A percentile compares a stretch with the other conserved stretches of the same genome.
phyloP scores from a whole-genome alignment of 306 rosid species.

The Prunus mongolica region DNA sequence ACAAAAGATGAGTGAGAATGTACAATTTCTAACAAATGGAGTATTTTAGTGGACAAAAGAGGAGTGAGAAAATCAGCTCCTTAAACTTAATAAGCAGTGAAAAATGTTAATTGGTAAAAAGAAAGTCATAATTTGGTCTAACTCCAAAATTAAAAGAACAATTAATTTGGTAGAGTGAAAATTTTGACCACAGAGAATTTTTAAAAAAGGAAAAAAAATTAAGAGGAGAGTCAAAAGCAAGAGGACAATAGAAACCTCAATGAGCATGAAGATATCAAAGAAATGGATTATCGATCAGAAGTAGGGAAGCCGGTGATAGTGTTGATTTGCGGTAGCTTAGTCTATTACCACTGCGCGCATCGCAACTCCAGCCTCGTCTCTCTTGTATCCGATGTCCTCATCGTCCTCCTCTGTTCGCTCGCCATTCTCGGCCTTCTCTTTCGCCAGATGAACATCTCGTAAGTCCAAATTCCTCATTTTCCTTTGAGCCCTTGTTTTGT shows the following conservation, averaged over 20 bases:
- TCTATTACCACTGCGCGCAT: conserved; percentile 85
- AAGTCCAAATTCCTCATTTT: not conserved
- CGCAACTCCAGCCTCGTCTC: conserved; percentile 65
- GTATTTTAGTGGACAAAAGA: no score
- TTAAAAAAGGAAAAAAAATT: not conserved
- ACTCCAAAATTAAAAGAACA: no score
- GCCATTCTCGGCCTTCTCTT: conserved; percentile 96
- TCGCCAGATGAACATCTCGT: conserved; percentile 75
- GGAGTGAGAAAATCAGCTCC: no score
- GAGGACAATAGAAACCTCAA: not conserved
- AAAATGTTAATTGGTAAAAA: no score
- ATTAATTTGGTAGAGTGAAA: not conserved
- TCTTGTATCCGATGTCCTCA: conserved; percentile 80
- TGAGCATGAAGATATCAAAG: not conserved
- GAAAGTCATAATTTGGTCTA: conserved; percentile 1
- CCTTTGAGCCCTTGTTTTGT: not conserved
- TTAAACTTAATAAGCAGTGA: no score
- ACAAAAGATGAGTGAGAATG: no score
- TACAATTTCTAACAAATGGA: no score
- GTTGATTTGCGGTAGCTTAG: conserved; percentile 55
- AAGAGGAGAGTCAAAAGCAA: not conserved
- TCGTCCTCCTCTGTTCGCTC: conserved; percentile 90
- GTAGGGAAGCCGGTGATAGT: conserved; percentile 49
- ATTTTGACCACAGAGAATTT: not conserved
- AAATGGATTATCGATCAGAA: conserved; percentile 33